Evolutionary conservation across 2,329 filamentous ascomycete genomes (phyloP).

Genomic region (Botrytis tulipae): DNA sequence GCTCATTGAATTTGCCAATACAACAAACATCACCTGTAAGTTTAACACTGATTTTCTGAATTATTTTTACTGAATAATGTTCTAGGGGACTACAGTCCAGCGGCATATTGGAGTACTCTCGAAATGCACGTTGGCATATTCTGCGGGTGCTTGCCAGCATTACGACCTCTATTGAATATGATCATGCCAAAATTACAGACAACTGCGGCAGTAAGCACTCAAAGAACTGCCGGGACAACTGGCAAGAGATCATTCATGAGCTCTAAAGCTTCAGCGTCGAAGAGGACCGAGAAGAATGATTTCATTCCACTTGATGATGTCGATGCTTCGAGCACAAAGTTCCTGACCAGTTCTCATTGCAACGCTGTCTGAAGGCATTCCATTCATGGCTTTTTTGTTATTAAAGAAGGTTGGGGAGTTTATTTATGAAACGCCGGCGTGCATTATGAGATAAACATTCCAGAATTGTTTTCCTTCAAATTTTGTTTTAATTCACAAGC

Average conservation of each 20-base stretch:
- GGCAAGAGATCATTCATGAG: background rate
- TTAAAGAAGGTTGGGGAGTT: background rate
- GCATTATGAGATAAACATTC: background rate
- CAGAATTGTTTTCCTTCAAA: background rate
- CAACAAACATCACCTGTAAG: slow-evolving; percentile 10
- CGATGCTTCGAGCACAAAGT: background rate
- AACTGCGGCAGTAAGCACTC: background rate
- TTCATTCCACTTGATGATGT: slow-evolving; percentile 4
- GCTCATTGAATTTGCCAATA: background rate
- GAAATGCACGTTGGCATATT: slow-evolving; percentile 10
- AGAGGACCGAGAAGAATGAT: background rate
- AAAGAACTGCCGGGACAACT: background rate
- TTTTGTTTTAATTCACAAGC: background rate
- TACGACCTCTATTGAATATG: background rate
- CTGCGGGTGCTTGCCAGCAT: slow-evolving; percentile 5
- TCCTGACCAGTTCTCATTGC: background rate
- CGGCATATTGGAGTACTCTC: slow-evolving; percentile 8
- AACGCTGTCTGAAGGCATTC: background rate
- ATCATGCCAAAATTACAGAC: background rate
- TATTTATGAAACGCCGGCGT: background rate
- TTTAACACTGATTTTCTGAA: background rate
- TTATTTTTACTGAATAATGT: background rate
- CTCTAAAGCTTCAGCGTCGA: background rate
- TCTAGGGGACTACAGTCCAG: background rate
- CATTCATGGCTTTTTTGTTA: background rate